Evolutionary conservation across 495 filamentous ascomycete species (phyloP).

Genomic region (Lasiosphaeriaceae sp.): DNA sequence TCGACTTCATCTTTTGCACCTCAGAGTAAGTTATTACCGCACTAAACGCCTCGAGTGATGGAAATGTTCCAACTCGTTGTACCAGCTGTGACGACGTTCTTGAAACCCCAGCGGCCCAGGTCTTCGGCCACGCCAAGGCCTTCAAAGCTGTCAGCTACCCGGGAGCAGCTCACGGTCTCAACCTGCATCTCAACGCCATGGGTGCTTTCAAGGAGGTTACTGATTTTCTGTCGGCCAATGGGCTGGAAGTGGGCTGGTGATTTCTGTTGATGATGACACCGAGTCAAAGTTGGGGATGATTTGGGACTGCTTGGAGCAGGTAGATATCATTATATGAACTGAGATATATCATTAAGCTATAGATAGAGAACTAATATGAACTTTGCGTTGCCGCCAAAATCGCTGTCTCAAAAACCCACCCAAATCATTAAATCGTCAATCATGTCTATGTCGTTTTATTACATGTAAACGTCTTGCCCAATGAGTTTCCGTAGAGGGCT

Average conservation of each 20-base stretch:
- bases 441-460: neutral
- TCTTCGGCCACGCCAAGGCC: constrained; percentile 15
- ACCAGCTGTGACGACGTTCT: constrained; percentile 22
- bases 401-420: too few species aligned
- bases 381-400: too few species aligned
- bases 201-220: constrained; percentile 29
- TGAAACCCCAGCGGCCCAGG: constrained; percentile 4
- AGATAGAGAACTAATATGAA: too few species aligned
- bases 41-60: neutral
- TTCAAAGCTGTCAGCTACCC: constrained; percentile 24
- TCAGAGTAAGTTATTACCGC: constrained; percentile 19
- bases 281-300: too few species aligned
- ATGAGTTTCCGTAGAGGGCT: constrained; percentile 27
- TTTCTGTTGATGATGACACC: too few species aligned
- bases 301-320: too few species aligned
- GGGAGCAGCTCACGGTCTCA: constrained; percentile 23
- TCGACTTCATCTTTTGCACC: constrained; percentile 33
- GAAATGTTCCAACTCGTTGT: neutral
- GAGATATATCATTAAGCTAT: too few species aligned
- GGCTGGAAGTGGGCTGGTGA: neutral
- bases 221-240: constrained; percentile 20
- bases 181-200: constrained; percentile 24
- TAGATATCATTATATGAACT: too few species aligned
- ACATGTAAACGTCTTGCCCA: constrained; percentile 34
- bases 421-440: too few species aligned